phyloP scores from a whole-genome alignment of 73 alveolate genomes.

The Paramecium octaurelia region DNA sequence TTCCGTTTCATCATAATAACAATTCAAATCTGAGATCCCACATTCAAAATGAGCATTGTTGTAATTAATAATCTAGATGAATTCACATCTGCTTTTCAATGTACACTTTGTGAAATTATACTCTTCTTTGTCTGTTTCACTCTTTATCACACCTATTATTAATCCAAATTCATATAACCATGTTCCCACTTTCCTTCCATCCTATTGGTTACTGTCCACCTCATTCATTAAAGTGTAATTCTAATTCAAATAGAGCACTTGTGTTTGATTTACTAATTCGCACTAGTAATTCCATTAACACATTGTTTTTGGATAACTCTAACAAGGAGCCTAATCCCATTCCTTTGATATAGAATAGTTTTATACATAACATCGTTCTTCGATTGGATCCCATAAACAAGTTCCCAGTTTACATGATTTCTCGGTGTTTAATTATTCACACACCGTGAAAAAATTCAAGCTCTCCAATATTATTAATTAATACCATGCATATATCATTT shows the following conservation, averaged over 20 bases:
- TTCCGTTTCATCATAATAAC: neutral
- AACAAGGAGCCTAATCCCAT: conserved; percentile 18
- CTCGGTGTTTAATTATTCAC: neutral
- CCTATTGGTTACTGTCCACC: neutral
- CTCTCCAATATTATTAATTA: neutral
- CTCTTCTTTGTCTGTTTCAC: neutral
- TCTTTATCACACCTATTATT: neutral
- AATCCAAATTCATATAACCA: conserved; percentile 32
- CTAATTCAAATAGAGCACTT: neutral
- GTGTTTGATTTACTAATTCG: neutral
- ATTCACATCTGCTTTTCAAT: neutral
- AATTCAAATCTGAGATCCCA: neutral
- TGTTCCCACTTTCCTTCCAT: neutral
- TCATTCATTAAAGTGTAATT: conserved; percentile 26
- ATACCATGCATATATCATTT: conserved; percentile 10
- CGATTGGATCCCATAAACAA: conserved; percentile 36
- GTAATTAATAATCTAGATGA: neutral
- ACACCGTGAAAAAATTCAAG: neutral
- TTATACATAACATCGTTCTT: neutral
- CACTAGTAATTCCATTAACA: conserved; percentile 15
- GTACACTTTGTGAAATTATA: neutral
- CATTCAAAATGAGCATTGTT: neutral
- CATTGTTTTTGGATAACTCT: neutral
- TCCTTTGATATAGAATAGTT: neutral
- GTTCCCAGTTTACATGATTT: neutral